Base-by-base conservation (phyloP, 495 filamentous ascomycete species). In the Penicillium chermesinum region DNA sequence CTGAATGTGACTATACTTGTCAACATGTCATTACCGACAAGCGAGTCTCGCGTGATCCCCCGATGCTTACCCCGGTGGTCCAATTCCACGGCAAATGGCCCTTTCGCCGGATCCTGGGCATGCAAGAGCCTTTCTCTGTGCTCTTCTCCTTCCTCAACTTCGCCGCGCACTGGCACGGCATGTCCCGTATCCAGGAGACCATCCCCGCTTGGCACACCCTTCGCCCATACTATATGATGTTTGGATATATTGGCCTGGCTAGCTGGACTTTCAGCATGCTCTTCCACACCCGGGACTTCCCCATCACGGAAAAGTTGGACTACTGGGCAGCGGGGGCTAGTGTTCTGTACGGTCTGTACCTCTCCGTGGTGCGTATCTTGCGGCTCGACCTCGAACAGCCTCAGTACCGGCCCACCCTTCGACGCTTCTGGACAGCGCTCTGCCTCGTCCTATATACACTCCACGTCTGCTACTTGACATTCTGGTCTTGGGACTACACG, bases 31-130 rank as follows among this genome's bases (percentile, higher is more conserved):
- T 93, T 43, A 97, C 93, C 44, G 68, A 86, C 48, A 69, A 63
- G 17, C 88, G 93, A 48, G 66, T 88, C 41, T 72, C 79, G 32
- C 75, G 79, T 56, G 76, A 82, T 38, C 79, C 80, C 22, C 81
- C 82, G 12, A 77, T 80, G 67, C 64, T 78, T 34, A 72, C 78
- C 21, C 79, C 87, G 2, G 64, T 95, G 20, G 82, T 91, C 33
- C 93, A 98, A 72, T 98, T 87, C 75, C 91, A 98, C 73, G 93
- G 94, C n/a, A 98, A 98, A 80, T 98, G 93, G 93, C 93, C 93
- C 21, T 98, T 98, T 75, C 73, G 79, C 53, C 84, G 93, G 49
- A 74, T 96, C 50, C 66, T 95, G 14, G 93, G 93, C 57, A 83
- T 96, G 71, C 93, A 98, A 71, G 93, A 98, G 72, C 89, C 91